Evolutionary conservation across 1,139 yeast genomes (phyloP).

Genomic region (Saccharomyces pastorianus): DNA sequence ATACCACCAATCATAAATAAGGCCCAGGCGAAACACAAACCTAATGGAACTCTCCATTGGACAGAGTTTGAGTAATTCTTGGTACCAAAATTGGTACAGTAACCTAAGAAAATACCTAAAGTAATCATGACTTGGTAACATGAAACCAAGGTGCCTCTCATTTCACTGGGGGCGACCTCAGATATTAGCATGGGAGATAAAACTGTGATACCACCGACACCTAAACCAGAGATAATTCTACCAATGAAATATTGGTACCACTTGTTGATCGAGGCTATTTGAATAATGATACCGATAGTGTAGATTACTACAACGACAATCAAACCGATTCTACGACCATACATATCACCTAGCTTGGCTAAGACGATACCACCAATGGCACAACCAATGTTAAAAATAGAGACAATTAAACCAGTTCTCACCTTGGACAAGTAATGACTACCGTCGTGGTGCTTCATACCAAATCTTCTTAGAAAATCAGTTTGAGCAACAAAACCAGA

Average conservation of each 20-base stretch:
- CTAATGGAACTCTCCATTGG: conserved; percentile 57
- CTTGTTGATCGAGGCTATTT: conserved; percentile 43
- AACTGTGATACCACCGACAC: conserved; percentile 56
- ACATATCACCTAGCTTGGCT: conserved; percentile 46
- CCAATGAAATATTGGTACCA: conserved; percentile 53
- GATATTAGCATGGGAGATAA: conserved; percentile 56
- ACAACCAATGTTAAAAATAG: conserved; percentile 63
- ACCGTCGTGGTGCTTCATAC: conserved; percentile 30
- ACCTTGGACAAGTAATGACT: conserved; percentile 40
- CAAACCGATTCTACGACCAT: conserved; percentile 55
- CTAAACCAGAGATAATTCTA: conserved; percentile 54
- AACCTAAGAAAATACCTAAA: conserved; percentile 52
- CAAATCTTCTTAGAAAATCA: conserved; percentile 49
- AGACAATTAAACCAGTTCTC: conserved; percentile 53
- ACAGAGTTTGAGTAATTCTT: conserved; percentile 39
- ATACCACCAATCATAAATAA: conserved; percentile 42
- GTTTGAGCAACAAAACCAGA: conserved; percentile 69
- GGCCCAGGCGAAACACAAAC: conserved; percentile 40
- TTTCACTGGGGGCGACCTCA: conserved; percentile 56
- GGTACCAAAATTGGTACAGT: conserved; percentile 53
- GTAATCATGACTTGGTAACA: conserved; percentile 58
- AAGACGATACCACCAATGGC: conserved; percentile 54
- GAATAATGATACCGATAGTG: conserved; percentile 54
- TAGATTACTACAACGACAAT: conserved; percentile 48
- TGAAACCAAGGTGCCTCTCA: conserved; percentile 58